Percentiles rank a stretch among this genome's conserved stretches.
These are phyloP conservation scores for Heracleum sosnowskyi DNA, from an alignment of 129 eudicot species.

Conservation along the genomic window DNA sequence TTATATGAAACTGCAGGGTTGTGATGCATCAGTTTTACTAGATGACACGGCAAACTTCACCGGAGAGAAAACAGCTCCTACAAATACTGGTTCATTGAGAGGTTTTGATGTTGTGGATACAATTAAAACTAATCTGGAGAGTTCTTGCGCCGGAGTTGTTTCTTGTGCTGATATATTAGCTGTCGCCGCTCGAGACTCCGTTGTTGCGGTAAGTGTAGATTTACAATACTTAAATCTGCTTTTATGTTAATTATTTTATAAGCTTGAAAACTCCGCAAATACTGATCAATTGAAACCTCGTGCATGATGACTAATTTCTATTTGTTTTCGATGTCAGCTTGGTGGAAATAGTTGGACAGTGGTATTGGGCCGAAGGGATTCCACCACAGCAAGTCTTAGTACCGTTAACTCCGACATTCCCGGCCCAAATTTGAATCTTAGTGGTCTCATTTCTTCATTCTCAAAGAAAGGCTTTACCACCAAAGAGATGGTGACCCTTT, in stretches of 20 bases:
- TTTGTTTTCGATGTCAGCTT: constrained; percentile 25
- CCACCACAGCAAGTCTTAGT: constrained; percentile 44
- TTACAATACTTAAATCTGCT: background rate
- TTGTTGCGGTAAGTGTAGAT: constrained; percentile 13
- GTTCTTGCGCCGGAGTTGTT: constrained; percentile 17
- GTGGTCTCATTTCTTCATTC: constrained; percentile 35
- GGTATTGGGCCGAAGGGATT: constrained; percentile 47
- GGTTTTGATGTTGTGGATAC: constrained; percentile 28
- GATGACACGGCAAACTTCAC: constrained; percentile 21
- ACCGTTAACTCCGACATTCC: constrained; percentile 37
- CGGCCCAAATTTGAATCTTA: constrained; percentile 27
- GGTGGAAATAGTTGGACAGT: constrained; percentile 50
- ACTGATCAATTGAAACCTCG: too few relatives aligned
- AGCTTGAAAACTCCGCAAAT: too few relatives aligned
- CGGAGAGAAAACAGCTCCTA: constrained; percentile 22
- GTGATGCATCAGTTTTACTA: constrained; percentile 30
- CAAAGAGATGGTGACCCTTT: constrained; percentile 53
- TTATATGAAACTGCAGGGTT: constrained; percentile 18
- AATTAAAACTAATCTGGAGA: constrained; percentile 21
- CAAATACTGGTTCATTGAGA: constrained; percentile 17
- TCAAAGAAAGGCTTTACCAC: constrained; percentile 41
- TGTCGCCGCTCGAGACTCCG: constrained; percentile 24
- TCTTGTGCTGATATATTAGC: constrained; percentile 31
- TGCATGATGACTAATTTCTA: background rate
- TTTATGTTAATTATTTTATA: background rate